Percentiles rank a stretch among this genome's conserved stretches.
Conservation (phyloP, 2,329 filamentous ascomycete genomes). For the Epichloe brachyelytri region DNA sequence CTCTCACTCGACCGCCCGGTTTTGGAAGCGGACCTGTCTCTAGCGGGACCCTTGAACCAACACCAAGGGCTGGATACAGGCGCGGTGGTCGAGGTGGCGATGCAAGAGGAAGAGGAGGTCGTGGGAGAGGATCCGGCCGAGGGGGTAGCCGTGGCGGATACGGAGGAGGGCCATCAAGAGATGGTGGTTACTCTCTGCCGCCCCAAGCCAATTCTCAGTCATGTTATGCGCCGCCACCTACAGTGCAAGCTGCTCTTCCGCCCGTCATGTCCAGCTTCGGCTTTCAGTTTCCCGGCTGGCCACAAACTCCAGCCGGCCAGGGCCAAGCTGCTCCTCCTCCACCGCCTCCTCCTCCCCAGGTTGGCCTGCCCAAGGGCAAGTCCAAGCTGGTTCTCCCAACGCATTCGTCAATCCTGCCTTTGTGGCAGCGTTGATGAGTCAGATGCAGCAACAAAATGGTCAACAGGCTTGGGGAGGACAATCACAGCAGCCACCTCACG, state of each 20-base stretch:
- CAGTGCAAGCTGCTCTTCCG: conserved; percentile 5
- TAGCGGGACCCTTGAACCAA: conserved; percentile 24
- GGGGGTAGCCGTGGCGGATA: conserved; percentile 24
- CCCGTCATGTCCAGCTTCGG: conserved; percentile 23
- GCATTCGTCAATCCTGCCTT: conserved; percentile 47
- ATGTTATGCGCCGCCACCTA: conserved; percentile 10
- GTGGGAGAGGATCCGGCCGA: conserved; percentile 29
- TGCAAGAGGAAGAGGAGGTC: conserved; percentile 24
- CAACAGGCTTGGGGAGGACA: conserved; percentile 15
- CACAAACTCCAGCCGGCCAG: conserved; percentile 16
- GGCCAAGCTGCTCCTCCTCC: conserved; percentile 17
- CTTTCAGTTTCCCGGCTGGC: conserved; percentile 33
- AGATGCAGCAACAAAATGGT: conserved; percentile 25
- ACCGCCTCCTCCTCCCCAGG: conserved; percentile 29
- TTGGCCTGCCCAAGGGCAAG: conserved; percentile 12
- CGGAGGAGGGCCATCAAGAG: conserved; percentile 14
- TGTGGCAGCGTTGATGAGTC: conserved; percentile 35
- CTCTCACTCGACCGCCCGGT: conserved; percentile 53
- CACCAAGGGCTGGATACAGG: conserved; percentile 17
- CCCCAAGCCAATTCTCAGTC: conserved; percentile 19
- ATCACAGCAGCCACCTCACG: conserved; percentile 14
- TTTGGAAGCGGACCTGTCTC: conserved; percentile 38
- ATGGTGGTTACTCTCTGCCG: conserved; percentile 32
- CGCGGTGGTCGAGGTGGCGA: conserved; percentile 30
- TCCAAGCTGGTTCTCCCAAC: conserved; percentile 20